Percentiles rank a stretch among this genome's conserved stretches.
These are phyloP conservation scores for Ambrosia trifida DNA, from an alignment of 129 eudicot genomes.

Conservation along the genomic window DNA sequence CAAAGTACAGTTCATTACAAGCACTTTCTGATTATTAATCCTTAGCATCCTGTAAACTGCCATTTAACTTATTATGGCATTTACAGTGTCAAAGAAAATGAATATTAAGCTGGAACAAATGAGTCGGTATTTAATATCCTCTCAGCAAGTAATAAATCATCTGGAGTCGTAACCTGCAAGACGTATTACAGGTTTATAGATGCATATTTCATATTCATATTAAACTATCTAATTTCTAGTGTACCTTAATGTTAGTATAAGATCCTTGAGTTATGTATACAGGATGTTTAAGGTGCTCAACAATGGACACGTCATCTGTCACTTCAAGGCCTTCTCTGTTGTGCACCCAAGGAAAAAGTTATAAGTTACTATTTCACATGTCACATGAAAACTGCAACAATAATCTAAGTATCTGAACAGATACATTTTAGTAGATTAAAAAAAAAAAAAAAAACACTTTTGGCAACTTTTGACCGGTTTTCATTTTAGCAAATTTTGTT, in stretches of 20 bases:
- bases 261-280: constrained; percentile 98
- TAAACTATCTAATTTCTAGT: no score
- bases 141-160: constrained; percentile 93
- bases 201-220: not conserved
- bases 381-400: not conserved
- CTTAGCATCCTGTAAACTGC: constrained; percentile 8
- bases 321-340: constrained; percentile 94
- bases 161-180: constrained; percentile 95
- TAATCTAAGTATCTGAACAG: not conserved
- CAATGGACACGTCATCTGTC: constrained; percentile 97
- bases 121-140: constrained; percentile 61
- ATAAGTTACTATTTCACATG: not conserved
- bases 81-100: not conserved
- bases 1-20: constrained; percentile 4
- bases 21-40: constrained; percentile 1
- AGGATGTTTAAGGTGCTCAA: constrained; percentile 95
- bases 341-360: constrained; percentile 4
- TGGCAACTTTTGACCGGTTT: not conserved
- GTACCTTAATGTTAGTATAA: constrained; percentile 96
- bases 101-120: constrained; percentile 39
- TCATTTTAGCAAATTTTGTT: not conserved
- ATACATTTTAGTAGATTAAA: not conserved
- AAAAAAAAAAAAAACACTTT: not conserved
- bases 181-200: not conserved
- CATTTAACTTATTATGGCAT: constrained; percentile 15